Evolutionary conservation across 352 stramenopile genomes (phyloP).

Genomic region (Chrysophaeum taylorii): DNA sequence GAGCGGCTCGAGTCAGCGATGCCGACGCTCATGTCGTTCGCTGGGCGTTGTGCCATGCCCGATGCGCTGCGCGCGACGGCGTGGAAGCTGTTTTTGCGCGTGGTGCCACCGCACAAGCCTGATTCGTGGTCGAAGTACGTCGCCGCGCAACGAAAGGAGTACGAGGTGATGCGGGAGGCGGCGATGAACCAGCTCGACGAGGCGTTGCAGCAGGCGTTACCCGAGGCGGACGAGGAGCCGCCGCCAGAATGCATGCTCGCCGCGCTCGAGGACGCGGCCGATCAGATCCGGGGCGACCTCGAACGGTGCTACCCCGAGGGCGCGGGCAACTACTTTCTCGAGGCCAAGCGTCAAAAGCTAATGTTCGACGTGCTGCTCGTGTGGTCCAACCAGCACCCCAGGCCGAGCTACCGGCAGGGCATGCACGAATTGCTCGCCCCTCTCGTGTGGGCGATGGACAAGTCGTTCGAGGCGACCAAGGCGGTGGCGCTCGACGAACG

Average conservation of each 20-base stretch:
- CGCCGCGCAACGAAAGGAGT: background rate
- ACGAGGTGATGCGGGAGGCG: background rate
- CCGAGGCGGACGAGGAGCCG: too few relatives aligned
- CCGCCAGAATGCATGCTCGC: background rate
- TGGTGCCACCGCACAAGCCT: background rate
- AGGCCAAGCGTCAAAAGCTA: constrained; percentile 45
- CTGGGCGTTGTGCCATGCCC: background rate
- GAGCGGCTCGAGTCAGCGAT: too few relatives aligned
- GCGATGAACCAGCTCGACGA: background rate
- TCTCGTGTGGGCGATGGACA: constrained; percentile 48
- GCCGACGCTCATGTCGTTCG: background rate
- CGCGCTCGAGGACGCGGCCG: constrained; percentile 7
- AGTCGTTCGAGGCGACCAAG: constrained; percentile 14
- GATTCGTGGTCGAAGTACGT: background rate
- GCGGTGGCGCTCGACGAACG: background rate
- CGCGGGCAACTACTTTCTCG: constrained; percentile 17
- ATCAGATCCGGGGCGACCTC: constrained; percentile 18
- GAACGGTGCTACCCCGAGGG: constrained; percentile 14
- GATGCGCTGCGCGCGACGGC: background rate
- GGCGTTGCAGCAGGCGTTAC: background rate
- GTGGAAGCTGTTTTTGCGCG: background rate
- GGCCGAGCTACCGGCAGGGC: constrained; percentile 58
- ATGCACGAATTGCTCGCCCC: constrained; percentile 67
- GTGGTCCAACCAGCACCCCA: constrained; percentile 49
- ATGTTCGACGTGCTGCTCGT: constrained; percentile 60